A percentile compares a stretch with the other conserved stretches of the same genome.
These are phyloP conservation scores for Pseudohyphozyma bogoriensis DNA, from an alignment of 768 basidiomycete genomes.

Conservation along the genomic window DNA sequence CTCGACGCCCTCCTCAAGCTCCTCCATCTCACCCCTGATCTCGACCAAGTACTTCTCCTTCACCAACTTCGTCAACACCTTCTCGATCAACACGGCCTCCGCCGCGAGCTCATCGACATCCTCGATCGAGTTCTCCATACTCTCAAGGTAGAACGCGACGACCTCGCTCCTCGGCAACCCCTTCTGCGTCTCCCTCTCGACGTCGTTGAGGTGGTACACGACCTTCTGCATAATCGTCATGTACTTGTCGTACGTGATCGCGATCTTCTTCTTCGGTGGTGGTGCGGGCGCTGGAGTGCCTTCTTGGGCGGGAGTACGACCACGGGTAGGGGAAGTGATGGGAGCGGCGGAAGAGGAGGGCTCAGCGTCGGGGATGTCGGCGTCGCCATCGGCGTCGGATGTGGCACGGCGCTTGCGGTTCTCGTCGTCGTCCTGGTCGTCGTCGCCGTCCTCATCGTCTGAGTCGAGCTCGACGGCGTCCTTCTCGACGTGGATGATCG, in stretches of 20 bases:
- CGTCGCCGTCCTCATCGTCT: slow-evolving; percentile 45
- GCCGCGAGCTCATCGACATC: slow-evolving; percentile 80
- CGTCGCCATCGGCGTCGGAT: too few species aligned
- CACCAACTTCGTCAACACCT: slow-evolving; percentile 77
- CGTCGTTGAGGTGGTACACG: slow-evolving; percentile 65
- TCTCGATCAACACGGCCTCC: slow-evolving; percentile 79
- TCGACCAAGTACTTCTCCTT: slow-evolving; percentile 46
- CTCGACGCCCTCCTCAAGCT: slow-evolving; percentile 4
- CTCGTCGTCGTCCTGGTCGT: slow-evolving; percentile 41
- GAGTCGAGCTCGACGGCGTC: slow-evolving; percentile 90
- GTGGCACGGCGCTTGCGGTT: too few species aligned
- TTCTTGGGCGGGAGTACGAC: slow-evolving; percentile 15
- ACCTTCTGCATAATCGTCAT: slow-evolving; percentile 79
- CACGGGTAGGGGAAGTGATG: slow-evolving; percentile 36
- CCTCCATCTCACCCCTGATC: slow-evolving; percentile 20
- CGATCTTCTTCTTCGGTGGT: slow-evolving; percentile 50
- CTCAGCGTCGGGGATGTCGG: slow-evolving; percentile 54
- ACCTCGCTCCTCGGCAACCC: slow-evolving; percentile 84
- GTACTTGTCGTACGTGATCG: slow-evolving; percentile 94
- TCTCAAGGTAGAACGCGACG: slow-evolving; percentile 93
- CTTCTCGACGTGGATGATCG: slow-evolving; percentile 98
- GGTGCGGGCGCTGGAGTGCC: slow-evolving; percentile 31
- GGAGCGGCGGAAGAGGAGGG: slow-evolving; percentile 39
- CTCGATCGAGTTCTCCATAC: slow-evolving; percentile 69
- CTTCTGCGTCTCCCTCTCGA: slow-evolving; percentile 61